These are phyloP conservation scores for Ogataea paraovalis DNA, from an alignment of 805 yeast species.

Conservation along the genomic window DNA sequence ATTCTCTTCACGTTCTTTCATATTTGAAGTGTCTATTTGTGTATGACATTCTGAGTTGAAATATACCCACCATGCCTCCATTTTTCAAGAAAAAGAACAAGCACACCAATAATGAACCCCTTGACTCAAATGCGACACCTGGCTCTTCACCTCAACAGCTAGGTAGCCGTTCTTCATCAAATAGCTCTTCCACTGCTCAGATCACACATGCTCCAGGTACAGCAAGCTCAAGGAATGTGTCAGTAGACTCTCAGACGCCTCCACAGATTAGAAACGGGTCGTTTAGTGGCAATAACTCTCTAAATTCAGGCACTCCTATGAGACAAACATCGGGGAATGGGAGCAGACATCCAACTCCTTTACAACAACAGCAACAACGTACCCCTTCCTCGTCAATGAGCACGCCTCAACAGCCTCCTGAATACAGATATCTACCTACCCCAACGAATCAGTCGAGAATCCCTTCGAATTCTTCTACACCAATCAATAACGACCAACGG, in stretches of 20 bases:
- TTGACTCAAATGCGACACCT: conserved; percentile 9
- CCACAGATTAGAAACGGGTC: conserved; percentile 6
- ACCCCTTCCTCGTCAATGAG: conserved; percentile 3
- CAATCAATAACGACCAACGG: not conserved
- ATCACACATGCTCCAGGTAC: conserved; percentile 5
- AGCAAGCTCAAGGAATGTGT: not conserved
- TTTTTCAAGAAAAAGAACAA: conserved; percentile 24
- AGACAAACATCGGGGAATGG: conserved; percentile 8
- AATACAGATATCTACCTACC: not conserved
- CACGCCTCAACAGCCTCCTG: conserved; percentile 3
- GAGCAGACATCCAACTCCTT: conserved; percentile 6
- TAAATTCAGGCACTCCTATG: conserved; percentile 4
- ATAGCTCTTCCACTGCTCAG: conserved; percentile 2
- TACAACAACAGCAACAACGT: conserved; percentile 7
- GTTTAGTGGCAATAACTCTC: not conserved
- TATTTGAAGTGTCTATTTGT: not conserved
- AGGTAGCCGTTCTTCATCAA: conserved; percentile 4
- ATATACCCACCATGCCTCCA: conserved; percentile 13
- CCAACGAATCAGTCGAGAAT: conserved; percentile 1
- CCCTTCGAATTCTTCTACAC: not conserved
- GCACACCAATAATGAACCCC: conserved; percentile 12
- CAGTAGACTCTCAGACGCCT: conserved; percentile 3
- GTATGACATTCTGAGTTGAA: no score
- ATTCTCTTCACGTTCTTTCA: not conserved
- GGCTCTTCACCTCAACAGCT: conserved; percentile 11